Percentiles rank a stretch among this genome's conserved stretches.
These are phyloP conservation scores for Penicillium goetzii DNA, from an alignment of 495 filamentous ascomycete species.

Conservation along the genomic window DNA sequence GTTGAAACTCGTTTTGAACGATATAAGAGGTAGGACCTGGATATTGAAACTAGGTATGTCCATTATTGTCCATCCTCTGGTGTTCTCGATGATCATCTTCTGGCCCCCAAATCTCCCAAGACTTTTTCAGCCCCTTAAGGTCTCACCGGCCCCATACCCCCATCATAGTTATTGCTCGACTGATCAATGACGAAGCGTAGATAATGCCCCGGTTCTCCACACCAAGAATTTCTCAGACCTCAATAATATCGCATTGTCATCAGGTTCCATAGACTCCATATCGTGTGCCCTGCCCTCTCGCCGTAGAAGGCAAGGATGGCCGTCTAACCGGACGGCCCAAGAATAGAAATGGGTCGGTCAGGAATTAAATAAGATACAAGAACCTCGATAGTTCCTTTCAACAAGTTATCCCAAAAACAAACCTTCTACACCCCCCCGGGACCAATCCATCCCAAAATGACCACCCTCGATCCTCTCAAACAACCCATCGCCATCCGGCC, in stretches of 20 bases:
- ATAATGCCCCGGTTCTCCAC: neutral
- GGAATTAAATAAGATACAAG: neutral
- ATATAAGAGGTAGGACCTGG: neutral
- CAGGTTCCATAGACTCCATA: neutral
- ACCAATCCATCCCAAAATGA: neutral
- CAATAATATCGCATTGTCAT: neutral
- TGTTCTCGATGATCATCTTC: neutral
- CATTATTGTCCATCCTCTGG: too few relatives aligned
- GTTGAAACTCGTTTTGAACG: too few relatives aligned
- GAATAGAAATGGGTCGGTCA: neutral
- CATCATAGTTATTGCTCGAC: neutral
- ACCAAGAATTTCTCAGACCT: neutral
- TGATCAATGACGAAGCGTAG: neutral
- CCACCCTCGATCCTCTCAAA: neutral
- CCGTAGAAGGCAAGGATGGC: neutral
- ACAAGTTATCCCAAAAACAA: neutral
- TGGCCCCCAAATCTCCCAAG: conserved; percentile 1
- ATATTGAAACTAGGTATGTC: neutral
- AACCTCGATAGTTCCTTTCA: neutral
- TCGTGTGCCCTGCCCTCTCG: neutral
- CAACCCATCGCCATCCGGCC: conserved; percentile 21
- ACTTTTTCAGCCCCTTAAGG: neutral
- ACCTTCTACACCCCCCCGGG: neutral
- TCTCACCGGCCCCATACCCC: neutral
- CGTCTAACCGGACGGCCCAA: neutral